Percentiles rank a stretch among this genome's conserved stretches.
These are phyloP conservation scores for Trametes punicea DNA, from an alignment of 768 basidiomycete genomes.

Conservation along the genomic window DNA sequence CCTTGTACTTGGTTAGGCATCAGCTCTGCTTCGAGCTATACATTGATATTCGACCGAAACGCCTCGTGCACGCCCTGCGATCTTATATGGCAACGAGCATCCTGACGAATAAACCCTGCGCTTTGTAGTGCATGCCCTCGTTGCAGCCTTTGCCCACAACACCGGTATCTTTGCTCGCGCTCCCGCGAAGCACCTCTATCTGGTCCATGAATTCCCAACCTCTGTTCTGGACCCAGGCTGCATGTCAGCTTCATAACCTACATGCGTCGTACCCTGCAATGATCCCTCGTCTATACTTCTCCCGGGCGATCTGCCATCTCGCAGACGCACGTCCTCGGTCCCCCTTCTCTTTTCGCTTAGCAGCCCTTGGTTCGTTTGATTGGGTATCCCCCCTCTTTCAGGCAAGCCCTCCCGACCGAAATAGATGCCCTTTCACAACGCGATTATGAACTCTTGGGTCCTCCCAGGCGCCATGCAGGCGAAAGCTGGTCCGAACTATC, in stretches of 20 bases:
- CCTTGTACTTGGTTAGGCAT: not conserved
- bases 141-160: not conserved
- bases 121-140: conserved; percentile 3
- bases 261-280: conserved; percentile 3
- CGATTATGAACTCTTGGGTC: conserved; percentile 1
- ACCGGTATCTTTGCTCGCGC: conserved; percentile 8
- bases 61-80: not conserved
- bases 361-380: not conserved
- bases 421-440: conserved; percentile 18
- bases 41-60: not conserved
- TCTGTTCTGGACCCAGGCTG: conserved; percentile 16
- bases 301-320: conserved; percentile 6
- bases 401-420: not conserved
- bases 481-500: conserved; percentile 15
- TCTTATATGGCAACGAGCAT: not conserved
- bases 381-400: not conserved
- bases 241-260: not conserved
- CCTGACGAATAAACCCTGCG: not conserved
- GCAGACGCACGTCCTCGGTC: conserved; percentile 5
- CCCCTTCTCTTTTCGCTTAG: conserved; percentile 10
- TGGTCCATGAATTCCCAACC: conserved; percentile 1
- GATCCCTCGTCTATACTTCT: conserved; percentile 4
- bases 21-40: not conserved
- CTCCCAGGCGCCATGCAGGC: conserved; percentile 7
- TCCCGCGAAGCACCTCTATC: conserved; percentile 15